Evolutionary conservation across 202 grass and related monocot genomes (phyloP).

Genomic region (Brachypodium distachyon): DNA sequence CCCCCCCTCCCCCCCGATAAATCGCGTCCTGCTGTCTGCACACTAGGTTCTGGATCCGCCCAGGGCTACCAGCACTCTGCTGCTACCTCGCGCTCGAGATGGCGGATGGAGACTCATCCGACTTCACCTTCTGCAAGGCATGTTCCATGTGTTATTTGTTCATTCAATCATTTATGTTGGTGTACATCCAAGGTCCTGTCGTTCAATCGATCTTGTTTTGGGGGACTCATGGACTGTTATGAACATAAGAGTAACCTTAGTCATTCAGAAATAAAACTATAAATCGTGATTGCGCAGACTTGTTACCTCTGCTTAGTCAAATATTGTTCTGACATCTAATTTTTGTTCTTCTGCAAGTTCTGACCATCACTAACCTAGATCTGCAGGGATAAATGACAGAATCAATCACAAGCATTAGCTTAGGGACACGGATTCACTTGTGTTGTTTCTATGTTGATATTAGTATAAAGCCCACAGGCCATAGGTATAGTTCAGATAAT

Average conservation of each 20-base stretch:
- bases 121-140: slow-evolving; percentile 83
- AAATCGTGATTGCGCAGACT: too few species aligned
- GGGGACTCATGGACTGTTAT: background rate
- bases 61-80: background rate
- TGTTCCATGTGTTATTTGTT: background rate
- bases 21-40: too few species aligned
- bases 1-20: too few species aligned
- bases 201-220: background rate
- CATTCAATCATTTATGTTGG: background rate
- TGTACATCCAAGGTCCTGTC: background rate
- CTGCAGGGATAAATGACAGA: background rate
- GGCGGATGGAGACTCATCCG: slow-evolving; percentile 40
- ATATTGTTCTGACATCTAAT: too few species aligned
- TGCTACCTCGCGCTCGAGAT: slow-evolving; percentile 12
- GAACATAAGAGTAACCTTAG: too few species aligned
- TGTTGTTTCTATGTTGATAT: background rate
- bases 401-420: background rate
- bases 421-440: background rate
- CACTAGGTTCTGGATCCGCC: too few species aligned
- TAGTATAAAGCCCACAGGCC: background rate
- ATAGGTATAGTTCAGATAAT: background rate
- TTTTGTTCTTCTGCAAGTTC: background rate
- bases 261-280: too few species aligned
- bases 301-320: too few species aligned
- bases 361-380: background rate